These are phyloP conservation scores for Penicillium sp. DNA, from an alignment of 2,329 filamentous ascomycete genomes.

Conservation along the genomic window DNA sequence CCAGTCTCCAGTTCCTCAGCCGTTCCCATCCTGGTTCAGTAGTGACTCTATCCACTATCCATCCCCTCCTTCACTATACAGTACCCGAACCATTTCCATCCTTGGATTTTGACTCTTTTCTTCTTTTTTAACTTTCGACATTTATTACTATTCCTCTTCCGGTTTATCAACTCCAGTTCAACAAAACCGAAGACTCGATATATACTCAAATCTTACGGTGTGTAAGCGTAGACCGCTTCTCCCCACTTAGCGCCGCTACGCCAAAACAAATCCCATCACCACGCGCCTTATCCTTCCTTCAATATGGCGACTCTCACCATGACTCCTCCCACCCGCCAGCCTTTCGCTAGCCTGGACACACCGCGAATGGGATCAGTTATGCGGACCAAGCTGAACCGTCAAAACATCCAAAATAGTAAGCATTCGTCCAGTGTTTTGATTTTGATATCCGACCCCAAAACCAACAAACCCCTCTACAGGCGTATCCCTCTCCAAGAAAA, in stretches of 20 bases:
- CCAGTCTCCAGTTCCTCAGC: neutral
- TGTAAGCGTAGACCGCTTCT: slow-evolving; percentile 1
- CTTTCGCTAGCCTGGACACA: slow-evolving; percentile 36
- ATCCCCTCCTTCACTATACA: neutral
- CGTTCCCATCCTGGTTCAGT: neutral
- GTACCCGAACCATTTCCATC: neutral
- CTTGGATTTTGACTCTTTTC: neutral
- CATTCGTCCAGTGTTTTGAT: neutral
- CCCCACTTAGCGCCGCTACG: slow-evolving; percentile 26
- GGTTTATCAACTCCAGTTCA: neutral
- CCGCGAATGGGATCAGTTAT: slow-evolving; percentile 33
- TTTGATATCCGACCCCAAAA: neutral
- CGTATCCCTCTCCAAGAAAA: slow-evolving; percentile 14
- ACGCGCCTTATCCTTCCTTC: slow-evolving; percentile 3
- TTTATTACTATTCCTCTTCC: neutral
- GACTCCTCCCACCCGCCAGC: slow-evolving; percentile 35
- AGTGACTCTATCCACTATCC: neutral
- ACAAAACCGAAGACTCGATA: neutral
- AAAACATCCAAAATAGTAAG: slow-evolving; percentile 36
- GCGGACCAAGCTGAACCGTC: slow-evolving; percentile 32
- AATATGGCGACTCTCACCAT: slow-evolving; percentile 38
- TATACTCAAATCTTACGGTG: neutral
- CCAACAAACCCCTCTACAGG: slow-evolving; percentile 15
- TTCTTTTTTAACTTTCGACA: neutral
- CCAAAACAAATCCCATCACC: slow-evolving; percentile 24